Evolutionary conservation across 2,329 filamentous ascomycete species (phyloP), one percentile per base, ranked within the genome.

Genomic region (Zymoseptoria brevis): DNA sequence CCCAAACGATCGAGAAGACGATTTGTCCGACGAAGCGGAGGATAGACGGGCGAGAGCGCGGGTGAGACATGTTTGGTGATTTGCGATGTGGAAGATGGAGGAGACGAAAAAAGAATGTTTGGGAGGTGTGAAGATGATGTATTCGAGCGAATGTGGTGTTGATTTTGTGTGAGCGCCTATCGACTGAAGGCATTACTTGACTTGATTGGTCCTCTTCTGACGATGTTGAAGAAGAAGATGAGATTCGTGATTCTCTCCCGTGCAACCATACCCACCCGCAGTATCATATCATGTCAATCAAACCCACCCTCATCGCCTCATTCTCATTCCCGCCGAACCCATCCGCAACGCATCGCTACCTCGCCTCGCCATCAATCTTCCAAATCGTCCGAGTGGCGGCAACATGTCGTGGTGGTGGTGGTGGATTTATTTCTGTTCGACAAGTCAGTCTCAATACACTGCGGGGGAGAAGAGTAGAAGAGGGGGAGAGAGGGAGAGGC

Each of bases 1-100:
- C 26, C 35, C 16, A 16, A 64, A 68, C 49, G 64, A 67, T 4
- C 57, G 67, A 22, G 67, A 63, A 41, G 61, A 65, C 21, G 64
- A 65, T 35, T 53, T 53, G 9, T 53, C 52, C 55, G 55, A 52
- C 3, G 53, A 22, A 1, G 58, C 52, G 22, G 62, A 66, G 35
- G 62, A 68, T 4, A 65, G 63, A 5, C 63, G 62, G 22, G 53
- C 62, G 19, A 63, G 60, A 8, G 55, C 29, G n/a, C 57, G 58
- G 13, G 55, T 53, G 8, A 61, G 35, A 19, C 55, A 60, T 48
- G 59, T 54, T 13, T 45, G 35, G 41, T 60, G 19, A 45, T 13
- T 41, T 8, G 35, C 16, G 35, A 16, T 41, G 35, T 45, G 35
- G 35, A 45, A n/a, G 13, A 7, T n/a, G 35, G 35, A 45, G 35